Conservation (phyloP, 164 flowering plant species). For the Liriodendron chinense region DNA sequence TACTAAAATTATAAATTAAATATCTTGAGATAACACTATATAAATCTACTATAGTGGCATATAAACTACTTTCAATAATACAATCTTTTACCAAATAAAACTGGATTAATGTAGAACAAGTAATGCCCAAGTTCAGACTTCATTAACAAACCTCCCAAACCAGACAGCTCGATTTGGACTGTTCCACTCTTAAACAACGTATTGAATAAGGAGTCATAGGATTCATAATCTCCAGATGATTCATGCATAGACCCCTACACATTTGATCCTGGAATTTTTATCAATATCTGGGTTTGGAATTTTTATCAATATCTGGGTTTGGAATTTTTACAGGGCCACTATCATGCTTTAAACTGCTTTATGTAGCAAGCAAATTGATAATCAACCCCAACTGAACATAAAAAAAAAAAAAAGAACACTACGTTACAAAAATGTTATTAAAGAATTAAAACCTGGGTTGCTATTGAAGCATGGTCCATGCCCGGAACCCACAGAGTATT, state of each 20-base stretch:
- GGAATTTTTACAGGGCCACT: background rate
- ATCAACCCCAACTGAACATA: background rate
- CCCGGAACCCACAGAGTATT: slow-evolving; percentile 98
- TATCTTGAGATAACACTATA: too few relatives aligned
- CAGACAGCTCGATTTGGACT: too few relatives aligned
- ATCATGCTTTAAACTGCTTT: background rate
- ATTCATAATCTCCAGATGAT: background rate
- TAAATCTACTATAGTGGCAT: too few relatives aligned
- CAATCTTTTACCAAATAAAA: too few relatives aligned
- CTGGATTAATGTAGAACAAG: too few relatives aligned
- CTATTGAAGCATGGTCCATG: slow-evolving; percentile 97
- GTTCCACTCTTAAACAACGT: too few relatives aligned
- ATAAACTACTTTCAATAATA: too few relatives aligned
- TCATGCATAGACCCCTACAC: background rate
- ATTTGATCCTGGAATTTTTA: background rate
- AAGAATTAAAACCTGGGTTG: slow-evolving; percentile 66
- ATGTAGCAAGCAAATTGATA: background rate
- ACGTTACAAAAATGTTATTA: background rate
- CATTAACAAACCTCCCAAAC: too few relatives aligned
- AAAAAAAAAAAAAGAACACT: too few relatives aligned
- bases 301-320: background rate
- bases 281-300: background rate
- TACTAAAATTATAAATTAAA: too few relatives aligned
- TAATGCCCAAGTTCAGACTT: too few relatives aligned
- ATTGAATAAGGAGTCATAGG: background rate